Evolutionary conservation across 78 protist species (phyloP), one percentile per base, ranked within the genome.

Genomic region (Parvularia atlantis): DNA sequence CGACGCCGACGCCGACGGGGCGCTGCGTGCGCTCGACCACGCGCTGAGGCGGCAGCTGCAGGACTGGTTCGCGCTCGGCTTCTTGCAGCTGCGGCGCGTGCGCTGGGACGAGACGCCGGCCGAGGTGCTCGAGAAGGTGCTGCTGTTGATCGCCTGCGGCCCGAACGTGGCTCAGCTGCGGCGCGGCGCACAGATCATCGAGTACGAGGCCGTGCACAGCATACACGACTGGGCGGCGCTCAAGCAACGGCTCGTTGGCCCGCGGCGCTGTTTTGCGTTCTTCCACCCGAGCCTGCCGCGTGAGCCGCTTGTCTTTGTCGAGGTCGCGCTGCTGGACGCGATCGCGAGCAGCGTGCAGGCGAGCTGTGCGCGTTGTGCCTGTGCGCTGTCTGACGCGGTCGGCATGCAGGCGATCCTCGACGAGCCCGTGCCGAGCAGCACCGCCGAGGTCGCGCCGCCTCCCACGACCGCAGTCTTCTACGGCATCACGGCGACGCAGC

Each of bases 381-480:
- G 61, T 9, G 36, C 5, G 36, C 61, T n/a, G n/a, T n/a, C n/a
- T n/a, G n/a, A n/a, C n/a, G n/a, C n/a, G n/a, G n/a, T n/a, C n/a
- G n/a, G n/a, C n/a, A n/a, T n/a, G n/a, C 13, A 39, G 71, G 20
- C 24, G 46, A 39, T 66, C 33, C 9, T 43, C 7, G 71, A 66
- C 22, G 62, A 2, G 62, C 39, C 35, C 43, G 53, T 24, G 56
- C 37, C 5, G 2, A 22, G 5, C 35, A 65, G 16, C 19, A 19
- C 50, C 11, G 4, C 30, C 31, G 39, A 36, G 2, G 74, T 40
- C 31, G n/a, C n/a, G n/a, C n/a, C n/a, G n/a, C n/a, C n/a, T n/a
- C n/a, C n/a, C n/a, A 2, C 17, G n/a, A 36, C 76, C 17, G 83
- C 83, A 14, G 57, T 71, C 28, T 80, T 80, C n/a, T 80, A 80